A percentile compares a stretch with the other conserved stretches of the same genome.
Conservation (phyloP, 768 basidiomycete species). For the Fistulinella prunicolor region DNA sequence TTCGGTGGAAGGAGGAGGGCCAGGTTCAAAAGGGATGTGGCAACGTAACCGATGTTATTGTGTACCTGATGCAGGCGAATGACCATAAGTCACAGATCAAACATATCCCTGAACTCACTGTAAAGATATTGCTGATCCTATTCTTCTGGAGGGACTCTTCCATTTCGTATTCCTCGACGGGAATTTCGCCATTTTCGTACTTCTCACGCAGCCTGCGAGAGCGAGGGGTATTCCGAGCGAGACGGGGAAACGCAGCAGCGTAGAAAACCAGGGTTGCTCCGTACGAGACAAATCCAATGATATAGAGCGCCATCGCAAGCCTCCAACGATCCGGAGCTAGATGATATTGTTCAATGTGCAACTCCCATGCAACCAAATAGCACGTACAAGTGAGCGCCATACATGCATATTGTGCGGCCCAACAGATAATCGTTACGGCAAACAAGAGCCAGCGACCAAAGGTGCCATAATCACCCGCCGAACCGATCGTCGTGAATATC, state of each 20-base stretch:
- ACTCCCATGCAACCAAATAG: neutral
- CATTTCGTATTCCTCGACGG: slow-evolving; percentile 59
- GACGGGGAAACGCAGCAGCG: slow-evolving; percentile 72
- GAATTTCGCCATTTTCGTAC: slow-evolving; percentile 58
- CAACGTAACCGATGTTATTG: slow-evolving; percentile 73
- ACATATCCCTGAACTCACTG: slow-evolving; percentile 39
- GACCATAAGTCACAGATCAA: neutral
- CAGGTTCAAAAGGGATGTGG: slow-evolving; percentile 62
- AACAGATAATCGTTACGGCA: slow-evolving; percentile 69
- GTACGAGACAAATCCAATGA: slow-evolving; percentile 76
- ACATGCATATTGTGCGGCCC: slow-evolving; percentile 77
- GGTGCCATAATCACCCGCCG: slow-evolving; percentile 34
- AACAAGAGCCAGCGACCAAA: slow-evolving; percentile 82
- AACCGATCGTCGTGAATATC: slow-evolving; percentile 76
- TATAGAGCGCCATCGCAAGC: slow-evolving; percentile 74
- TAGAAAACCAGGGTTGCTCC: slow-evolving; percentile 83
- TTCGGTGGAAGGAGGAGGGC: slow-evolving; percentile 60
- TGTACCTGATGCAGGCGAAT: slow-evolving; percentile 47
- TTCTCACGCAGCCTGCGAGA: slow-evolving; percentile 52
- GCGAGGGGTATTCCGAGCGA: slow-evolving; percentile 73
- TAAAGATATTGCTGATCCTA: slow-evolving; percentile 80
- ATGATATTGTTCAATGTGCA: neutral
- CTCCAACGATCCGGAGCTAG: slow-evolving; percentile 67
- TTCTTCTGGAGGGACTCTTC: slow-evolving; percentile 85
- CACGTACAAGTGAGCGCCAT: slow-evolving; percentile 67